Evolutionary conservation across 306 rosid species (phyloP).

Genomic region (Cyamopsis tetragonoloba): DNA sequence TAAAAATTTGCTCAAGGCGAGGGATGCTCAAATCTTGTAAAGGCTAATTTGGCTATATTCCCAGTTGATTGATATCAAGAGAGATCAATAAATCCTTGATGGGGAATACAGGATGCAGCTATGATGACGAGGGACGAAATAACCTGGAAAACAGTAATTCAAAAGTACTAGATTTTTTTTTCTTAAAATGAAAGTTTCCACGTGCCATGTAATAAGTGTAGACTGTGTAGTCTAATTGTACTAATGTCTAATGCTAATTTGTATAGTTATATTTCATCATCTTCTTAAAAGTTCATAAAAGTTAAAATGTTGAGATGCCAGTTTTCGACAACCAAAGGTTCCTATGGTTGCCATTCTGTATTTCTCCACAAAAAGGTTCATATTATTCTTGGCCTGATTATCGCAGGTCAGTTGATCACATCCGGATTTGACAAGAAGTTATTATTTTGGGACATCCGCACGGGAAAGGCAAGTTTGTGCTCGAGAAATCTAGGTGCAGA

Average conservation of each 20-base stretch:
- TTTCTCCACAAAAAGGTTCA: not conserved
- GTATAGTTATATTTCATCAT: no score
- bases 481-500: constrained; percentile 44
- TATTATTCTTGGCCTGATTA: constrained; percentile 5
- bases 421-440: constrained; percentile 76
- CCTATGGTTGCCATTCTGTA: not conserved
- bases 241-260: no score
- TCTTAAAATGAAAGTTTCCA: not conserved
- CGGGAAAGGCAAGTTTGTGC: constrained; percentile 33
- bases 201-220: not conserved
- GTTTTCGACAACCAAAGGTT: not conserved
- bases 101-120: not conserved
- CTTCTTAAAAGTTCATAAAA: not conserved
- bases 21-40: no score
- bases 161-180: not conserved
- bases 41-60: no score
- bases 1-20: no score
- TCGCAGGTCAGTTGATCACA: constrained; percentile 65
- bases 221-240: not conserved
- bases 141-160: not conserved
- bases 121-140: not conserved
- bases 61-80: no score
- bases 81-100: not conserved
- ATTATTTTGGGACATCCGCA: constrained; percentile 60
- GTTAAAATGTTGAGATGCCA: not conserved